Percentiles rank a stretch among this genome's conserved stretches.
Evolutionary conservation across 2,329 filamentous ascomycete genomes (phyloP).

Genomic region (Thelonectria blattea): DNA sequence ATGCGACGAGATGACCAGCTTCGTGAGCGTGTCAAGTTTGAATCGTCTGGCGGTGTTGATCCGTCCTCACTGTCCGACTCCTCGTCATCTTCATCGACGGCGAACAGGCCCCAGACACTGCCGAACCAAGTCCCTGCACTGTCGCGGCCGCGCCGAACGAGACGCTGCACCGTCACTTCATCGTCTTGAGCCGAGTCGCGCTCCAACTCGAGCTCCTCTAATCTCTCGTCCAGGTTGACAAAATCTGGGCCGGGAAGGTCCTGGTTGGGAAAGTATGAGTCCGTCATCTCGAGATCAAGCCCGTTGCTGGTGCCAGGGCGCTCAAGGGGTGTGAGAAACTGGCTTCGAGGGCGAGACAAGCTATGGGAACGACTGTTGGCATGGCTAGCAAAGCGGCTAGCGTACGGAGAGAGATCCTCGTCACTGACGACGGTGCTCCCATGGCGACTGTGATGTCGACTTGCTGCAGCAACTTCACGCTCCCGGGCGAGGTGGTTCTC

Average conservation of each 20-base stretch:
- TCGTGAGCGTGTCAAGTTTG: constrained; percentile 39
- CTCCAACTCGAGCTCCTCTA: constrained; percentile 60
- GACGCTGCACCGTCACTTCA: constrained; percentile 62
- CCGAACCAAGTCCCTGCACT: constrained; percentile 65
- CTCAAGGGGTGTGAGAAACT: constrained; percentile 54
- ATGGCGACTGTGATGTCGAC: constrained; percentile 55
- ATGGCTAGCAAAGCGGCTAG: constrained; percentile 57
- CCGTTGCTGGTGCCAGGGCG: constrained; percentile 44
- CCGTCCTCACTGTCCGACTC: constrained; percentile 50
- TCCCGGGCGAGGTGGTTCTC: constrained; percentile 59
- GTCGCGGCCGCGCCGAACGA: constrained; percentile 60
- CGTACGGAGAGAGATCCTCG: constrained; percentile 43
- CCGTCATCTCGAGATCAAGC: constrained; percentile 32
- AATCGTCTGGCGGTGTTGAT: constrained; percentile 35
- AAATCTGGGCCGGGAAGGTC: constrained; percentile 63
- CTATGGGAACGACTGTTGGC: constrained; percentile 52
- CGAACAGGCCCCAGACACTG: constrained; percentile 66
- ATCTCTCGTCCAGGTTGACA: constrained; percentile 65
- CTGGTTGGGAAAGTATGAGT: constrained; percentile 35
- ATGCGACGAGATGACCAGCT: constrained; percentile 46
- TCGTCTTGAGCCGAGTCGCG: constrained; percentile 59
- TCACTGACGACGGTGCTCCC: constrained; percentile 52
- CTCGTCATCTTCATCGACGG: constrained; percentile 66
- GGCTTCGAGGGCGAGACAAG: constrained; percentile 43
- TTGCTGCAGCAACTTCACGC: constrained; percentile 49